Conservation (phyloP, 192 early-diverging fungal species). For the Coemansia furcata region DNA sequence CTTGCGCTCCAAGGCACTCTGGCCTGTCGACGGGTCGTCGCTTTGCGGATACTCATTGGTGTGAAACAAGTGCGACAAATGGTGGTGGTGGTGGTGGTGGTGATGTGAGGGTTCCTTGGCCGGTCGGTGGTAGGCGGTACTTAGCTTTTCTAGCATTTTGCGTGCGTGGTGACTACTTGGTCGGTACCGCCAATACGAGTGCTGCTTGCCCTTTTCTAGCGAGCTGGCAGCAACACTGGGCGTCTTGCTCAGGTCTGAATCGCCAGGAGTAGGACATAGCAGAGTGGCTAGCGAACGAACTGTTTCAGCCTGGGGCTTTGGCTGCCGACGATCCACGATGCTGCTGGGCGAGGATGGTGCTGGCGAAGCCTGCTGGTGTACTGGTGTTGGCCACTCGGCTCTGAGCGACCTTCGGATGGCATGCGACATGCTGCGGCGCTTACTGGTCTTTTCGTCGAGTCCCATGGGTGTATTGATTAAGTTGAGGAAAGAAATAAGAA, state of each 20-base stretch:
- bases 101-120: background rate
- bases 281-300: background rate
- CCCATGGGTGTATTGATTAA: background rate
- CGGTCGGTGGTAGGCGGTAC: background rate
- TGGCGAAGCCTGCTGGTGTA: background rate
- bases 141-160: slow-evolving; percentile 10
- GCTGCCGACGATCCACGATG: background rate
- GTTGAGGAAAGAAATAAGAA: background rate
- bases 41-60: slow-evolving; percentile 31
- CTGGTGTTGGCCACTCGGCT: slow-evolving; percentile 9
- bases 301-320: background rate
- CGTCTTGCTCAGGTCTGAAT: background rate
- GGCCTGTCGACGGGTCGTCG: slow-evolving; percentile 24
- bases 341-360: background rate
- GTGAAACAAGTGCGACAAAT: background rate
- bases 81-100: background rate
- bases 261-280: background rate
- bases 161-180: background rate
- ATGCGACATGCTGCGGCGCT: slow-evolving; percentile 12
- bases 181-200: background rate
- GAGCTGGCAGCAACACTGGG: background rate
- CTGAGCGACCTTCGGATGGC: slow-evolving; percentile 17
- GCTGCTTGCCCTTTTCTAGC: background rate
- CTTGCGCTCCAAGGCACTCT: slow-evolving; percentile 14
- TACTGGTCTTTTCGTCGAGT: slow-evolving; percentile 1